Base-by-base conservation (phyloP, 1,284 basidiomycete genomes). In the Pseudozyma flocculosa region DNA sequence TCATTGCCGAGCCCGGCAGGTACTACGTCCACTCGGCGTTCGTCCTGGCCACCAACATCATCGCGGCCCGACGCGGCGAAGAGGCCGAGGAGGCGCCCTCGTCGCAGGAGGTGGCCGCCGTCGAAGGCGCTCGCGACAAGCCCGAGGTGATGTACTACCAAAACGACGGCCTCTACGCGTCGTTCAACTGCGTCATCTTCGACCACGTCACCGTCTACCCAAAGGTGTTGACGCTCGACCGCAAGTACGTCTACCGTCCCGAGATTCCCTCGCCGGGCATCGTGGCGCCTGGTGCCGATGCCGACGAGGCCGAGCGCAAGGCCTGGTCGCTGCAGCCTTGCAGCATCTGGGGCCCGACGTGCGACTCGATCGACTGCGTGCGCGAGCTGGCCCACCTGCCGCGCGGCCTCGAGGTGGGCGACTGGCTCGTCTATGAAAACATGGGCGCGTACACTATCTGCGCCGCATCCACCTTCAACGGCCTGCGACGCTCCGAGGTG, bases 171-270 rank as follows among this genome's bases (percentile, higher is more conserved):
- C 62, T 76, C 38, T 98, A 98, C 80, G 93, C 94, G 48, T 89
- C 94, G 19, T 97, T 98, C 85, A 97, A 98, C 84, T 92, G 90
- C 80, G 89, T 91, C 80, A 82, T 94, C 76, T 94, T 93, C 79
- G 91, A 94, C 80, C 92, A 93, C 80, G 89, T 92, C 76, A 84
- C 86, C 56, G 88, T 90, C 18, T 84, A 88, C 72, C 91, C 91
- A 38, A 87, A 89, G 78, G 88, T 91, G 24, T 82, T 93, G 46
- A 84, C 84, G 18, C 73, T 78, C 3, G 50, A 67, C 10, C 52
- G 62, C 38, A 47, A 71, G 43, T 75, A 69, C 40, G 68, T 61
- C 14, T 78, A 76, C 79, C 68, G 80, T 76, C 37, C 79, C 67
- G 39, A 49, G 18, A 30, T 80, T 23, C 77, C 47, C 5, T 50